Base-by-base conservation (phyloP, 148 eudicot genomes). In the Pharnaceum exiguum region DNA sequence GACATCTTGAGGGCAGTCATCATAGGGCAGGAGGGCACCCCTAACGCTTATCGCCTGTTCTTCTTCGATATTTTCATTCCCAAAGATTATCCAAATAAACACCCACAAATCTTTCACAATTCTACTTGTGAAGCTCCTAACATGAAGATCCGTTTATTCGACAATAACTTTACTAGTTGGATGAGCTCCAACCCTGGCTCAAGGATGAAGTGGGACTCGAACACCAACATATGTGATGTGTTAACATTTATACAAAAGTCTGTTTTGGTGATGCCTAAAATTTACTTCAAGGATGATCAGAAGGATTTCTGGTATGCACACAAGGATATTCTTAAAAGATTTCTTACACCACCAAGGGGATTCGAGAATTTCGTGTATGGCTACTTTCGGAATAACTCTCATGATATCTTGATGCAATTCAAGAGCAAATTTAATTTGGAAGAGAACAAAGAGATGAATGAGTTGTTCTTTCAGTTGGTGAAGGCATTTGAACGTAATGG, bases 51-150 rank as follows among this genome's bases (percentile, higher is more conserved):
- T 30, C 38, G 56, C 36, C 35, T 66, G 21, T 57, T 66, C 13
- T 56, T 66, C 48, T 56, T 66, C n/a, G 70, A 66, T 39, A 57
- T 66, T 27, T 31, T 35, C 17, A 8, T 66, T 16, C 70, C 70
- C 17, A 30, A 15, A 26, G 62, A 66, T 16, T 66, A 66, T 51
- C 70, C 70, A 18, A 15, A 26, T 0, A 66, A 46, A 15, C 56
- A 55, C 6, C 70, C 70, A n/a, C 36, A 5, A 26, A 27, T 66
- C 4, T 27, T 26, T 26, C 56, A 53, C 49, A 48, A 57, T 21
- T 23, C 27, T 17, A 42, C 39, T 29, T 18, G 12, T 26, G 28
- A 17, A 7, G 24, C 42, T 9, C 10, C 38, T 5, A 10, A 13
- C 23, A 32, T 21, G 13, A 30, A 28, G 46, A 11, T 18, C 15